These are phyloP conservation scores for Xylaria sp. DNA, from an alignment of 2,329 filamentous ascomycete species.

Conservation along the genomic window DNA sequence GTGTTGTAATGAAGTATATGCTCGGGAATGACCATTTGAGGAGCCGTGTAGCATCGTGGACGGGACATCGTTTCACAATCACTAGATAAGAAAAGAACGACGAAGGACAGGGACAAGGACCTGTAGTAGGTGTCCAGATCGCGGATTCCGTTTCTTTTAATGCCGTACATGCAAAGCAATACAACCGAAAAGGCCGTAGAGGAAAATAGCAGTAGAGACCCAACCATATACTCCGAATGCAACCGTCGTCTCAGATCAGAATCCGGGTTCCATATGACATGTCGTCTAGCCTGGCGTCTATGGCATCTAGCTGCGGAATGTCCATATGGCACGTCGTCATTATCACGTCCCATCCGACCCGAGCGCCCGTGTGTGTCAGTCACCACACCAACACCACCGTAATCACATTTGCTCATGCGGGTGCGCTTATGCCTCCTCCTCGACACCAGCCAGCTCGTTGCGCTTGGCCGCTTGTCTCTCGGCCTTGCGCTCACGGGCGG, in stretches of 20 bases:
- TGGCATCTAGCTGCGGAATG: conserved; percentile 44
- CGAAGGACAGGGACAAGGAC: background rate
- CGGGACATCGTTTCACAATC: background rate
- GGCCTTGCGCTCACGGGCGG: conserved; percentile 96
- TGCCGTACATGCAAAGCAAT: conserved; percentile 62
- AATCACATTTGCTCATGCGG: conserved; percentile 14
- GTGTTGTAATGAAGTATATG: too few species aligned
- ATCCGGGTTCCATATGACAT: conserved; percentile 47
- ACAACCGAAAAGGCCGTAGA: conserved; percentile 46
- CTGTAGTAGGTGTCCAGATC: conserved; percentile 52
- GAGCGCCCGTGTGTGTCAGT: conserved; percentile 5
- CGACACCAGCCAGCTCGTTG: conserved; percentile 77
- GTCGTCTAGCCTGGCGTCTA: conserved; percentile 44
- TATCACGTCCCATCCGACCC: conserved; percentile 42
- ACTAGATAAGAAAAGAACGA: background rate
- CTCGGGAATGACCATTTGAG: too few species aligned
- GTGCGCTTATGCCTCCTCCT: conserved; percentile 63
- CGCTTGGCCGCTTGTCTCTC: conserved; percentile 93
- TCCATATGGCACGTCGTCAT: conserved; percentile 45
- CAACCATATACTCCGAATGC: conserved; percentile 60
- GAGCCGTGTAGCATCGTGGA: too few species aligned
- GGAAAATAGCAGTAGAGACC: conserved; percentile 56
- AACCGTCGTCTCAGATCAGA: conserved; percentile 50
- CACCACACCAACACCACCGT: conserved; percentile 10
- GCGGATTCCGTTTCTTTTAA: conserved; percentile 63